phyloP scores from a whole-genome alignment of 139 green algal species.

The Chloropicon primus region DNA sequence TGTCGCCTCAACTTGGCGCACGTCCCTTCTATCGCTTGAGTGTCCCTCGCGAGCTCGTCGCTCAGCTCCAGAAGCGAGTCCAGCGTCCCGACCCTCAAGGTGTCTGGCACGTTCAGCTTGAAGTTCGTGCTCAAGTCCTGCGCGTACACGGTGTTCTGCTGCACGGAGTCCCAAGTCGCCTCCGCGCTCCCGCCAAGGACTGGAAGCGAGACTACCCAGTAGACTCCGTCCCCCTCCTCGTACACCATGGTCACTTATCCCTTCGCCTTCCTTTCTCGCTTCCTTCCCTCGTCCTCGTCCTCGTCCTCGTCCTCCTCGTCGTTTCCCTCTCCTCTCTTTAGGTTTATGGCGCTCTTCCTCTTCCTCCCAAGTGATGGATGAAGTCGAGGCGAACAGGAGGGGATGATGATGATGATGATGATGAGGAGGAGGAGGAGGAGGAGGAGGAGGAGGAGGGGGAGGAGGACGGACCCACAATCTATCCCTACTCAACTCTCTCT shows the following conservation, averaged over 20 bases:
- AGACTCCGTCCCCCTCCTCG: not conserved
- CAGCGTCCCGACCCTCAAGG: slow-evolving; percentile 77
- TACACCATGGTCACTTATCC: not conserved
- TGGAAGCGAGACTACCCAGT: not conserved
- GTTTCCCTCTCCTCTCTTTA: too few species aligned
- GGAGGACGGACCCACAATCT: too few species aligned
- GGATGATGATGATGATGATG: too few species aligned
- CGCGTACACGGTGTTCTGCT: not conserved
- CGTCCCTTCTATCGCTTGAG: not conserved
- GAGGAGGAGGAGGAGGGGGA: too few species aligned
- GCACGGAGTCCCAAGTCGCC: not conserved
- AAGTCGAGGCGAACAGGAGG: too few species aligned
- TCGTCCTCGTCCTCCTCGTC: too few species aligned
- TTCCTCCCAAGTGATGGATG: too few species aligned
- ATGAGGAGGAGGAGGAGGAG: too few species aligned
- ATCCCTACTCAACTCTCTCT: too few species aligned
- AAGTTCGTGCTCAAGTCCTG: not conserved
- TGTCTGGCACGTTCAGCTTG: slow-evolving; percentile 65
- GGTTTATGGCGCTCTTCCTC: too few species aligned
- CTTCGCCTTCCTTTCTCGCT: not conserved
- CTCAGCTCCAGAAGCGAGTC: slow-evolving; percentile 81
- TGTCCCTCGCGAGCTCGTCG: slow-evolving; percentile 76
- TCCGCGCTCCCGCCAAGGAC: not conserved
- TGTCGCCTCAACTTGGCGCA: not conserved
- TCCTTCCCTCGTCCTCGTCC: not conserved